phyloP scores from a whole-genome alignment of 306 rosid species.

The Alnus rubra region DNA sequence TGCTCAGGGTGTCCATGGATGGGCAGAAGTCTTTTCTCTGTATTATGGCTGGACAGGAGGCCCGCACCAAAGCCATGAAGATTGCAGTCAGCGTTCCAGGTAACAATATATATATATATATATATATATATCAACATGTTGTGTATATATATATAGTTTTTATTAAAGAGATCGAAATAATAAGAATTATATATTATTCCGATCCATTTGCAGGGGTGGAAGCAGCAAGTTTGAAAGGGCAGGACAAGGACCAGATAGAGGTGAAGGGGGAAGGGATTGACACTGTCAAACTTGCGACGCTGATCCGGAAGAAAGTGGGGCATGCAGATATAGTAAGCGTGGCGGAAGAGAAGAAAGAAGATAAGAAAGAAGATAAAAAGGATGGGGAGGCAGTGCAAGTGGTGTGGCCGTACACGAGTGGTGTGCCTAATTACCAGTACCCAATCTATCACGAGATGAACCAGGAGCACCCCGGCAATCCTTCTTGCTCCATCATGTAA shows the following conservation, averaged over 20 bases:
- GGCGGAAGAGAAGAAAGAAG: constrained; percentile 16
- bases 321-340: constrained; percentile 30
- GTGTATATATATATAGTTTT: too few relatives aligned
- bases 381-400: too few relatives aligned
- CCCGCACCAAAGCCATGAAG: constrained; percentile 26
- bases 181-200: too few relatives aligned
- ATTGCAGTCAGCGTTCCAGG: constrained; percentile 29
- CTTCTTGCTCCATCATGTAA: too few relatives aligned
- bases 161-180: too few relatives aligned
- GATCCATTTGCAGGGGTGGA: constrained; percentile 18
- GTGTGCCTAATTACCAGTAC: too few relatives aligned
- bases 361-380: not conserved
- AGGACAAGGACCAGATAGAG: constrained; percentile 30
- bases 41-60: not conserved
- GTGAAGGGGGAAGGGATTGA: constrained; percentile 35
- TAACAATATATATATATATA: too few relatives aligned
- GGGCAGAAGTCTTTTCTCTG: constrained; percentile 5
- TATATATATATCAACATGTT: not conserved
- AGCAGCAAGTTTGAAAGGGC: constrained; percentile 20
- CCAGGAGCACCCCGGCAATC: too few relatives aligned
- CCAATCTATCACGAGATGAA: too few relatives aligned
- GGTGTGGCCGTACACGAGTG: too few relatives aligned
- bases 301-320: constrained; percentile 33
- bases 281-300: constrained; percentile 23
- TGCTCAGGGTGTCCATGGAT: constrained; percentile 27